These are phyloP conservation scores for Canariomyces notabilis DNA, from an alignment of 2,329 filamentous ascomycete genomes.

Conservation along the genomic window DNA sequence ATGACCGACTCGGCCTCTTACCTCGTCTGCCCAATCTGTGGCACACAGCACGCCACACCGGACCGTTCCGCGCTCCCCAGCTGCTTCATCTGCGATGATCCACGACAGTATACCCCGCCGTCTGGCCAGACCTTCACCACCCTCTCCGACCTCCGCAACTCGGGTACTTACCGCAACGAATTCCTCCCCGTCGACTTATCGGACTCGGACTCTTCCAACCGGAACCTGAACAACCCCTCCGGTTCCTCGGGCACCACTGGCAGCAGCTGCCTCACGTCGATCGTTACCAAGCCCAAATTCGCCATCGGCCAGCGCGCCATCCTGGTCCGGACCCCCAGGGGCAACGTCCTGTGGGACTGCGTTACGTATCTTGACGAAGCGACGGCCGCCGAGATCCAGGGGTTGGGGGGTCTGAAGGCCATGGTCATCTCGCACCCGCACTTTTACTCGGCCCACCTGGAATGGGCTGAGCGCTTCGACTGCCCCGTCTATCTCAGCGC, in stretches of 20 bases:
- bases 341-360: constrained; percentile 78
- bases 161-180: constrained; percentile 44
- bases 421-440: constrained; percentile 79
- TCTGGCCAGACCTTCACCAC: constrained; percentile 62
- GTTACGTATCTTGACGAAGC: constrained; percentile 63
- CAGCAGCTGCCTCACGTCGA: constrained; percentile 39
- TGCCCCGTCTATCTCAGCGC: constrained; percentile 65
- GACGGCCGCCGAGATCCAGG: constrained; percentile 54
- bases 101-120: constrained; percentile 63
- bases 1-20: constrained; percentile 1
- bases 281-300: constrained; percentile 52
- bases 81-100: constrained; percentile 70
- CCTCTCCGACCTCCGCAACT: constrained; percentile 40
- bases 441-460: constrained; percentile 71
- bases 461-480: constrained; percentile 64
- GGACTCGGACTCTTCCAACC: constrained; percentile 34
- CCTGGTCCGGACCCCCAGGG: constrained; percentile 57
- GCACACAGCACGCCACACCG: constrained; percentile 60
- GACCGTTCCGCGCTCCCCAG: constrained; percentile 44
- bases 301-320: constrained; percentile 73
- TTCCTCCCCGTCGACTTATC: too few relatives aligned
- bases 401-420: constrained; percentile 60
- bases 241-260: too few relatives aligned
- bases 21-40: constrained; percentile 63
- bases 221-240: constrained; percentile 33